phyloP scores from a whole-genome alignment of 371 early-diverging fungal species.

The Phascolomyces articulosus region DNA sequence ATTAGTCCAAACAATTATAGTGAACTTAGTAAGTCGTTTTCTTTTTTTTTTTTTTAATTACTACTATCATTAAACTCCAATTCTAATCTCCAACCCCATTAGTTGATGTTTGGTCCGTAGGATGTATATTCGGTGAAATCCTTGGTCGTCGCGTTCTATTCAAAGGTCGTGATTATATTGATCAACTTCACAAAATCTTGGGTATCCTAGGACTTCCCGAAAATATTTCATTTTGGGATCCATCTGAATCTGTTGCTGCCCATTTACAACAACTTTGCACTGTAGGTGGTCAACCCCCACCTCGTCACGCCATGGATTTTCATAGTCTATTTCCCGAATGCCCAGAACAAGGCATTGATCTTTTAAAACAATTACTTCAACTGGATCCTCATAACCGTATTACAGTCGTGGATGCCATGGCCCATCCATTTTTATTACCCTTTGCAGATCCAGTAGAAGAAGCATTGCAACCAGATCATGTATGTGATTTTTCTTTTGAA shows the following conservation, averaged over 20 bases:
- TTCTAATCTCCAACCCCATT: neutral
- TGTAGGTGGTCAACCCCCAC: constrained; percentile 47
- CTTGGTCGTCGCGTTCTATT: constrained; percentile 72
- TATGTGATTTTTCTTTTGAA: constrained; percentile 30
- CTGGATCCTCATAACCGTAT: constrained; percentile 83
- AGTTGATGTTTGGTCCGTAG: constrained; percentile 88
- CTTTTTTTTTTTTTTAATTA: neutral
- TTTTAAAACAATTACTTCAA: constrained; percentile 72
- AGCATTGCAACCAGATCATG: constrained; percentile 12
- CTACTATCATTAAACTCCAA: neutral
- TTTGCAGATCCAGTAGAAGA: constrained; percentile 31
- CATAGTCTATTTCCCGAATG: constrained; percentile 44
- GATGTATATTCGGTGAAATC: constrained; percentile 88
- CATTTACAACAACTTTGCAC: constrained; percentile 35
- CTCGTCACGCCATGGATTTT: constrained; percentile 28
- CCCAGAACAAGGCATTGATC: constrained; percentile 61
- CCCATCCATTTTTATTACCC: constrained; percentile 75
- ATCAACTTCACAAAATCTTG: constrained; percentile 92
- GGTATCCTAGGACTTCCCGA: constrained; percentile 86
- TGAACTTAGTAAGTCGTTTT: constrained; percentile 70
- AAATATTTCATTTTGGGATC: constrained; percentile 67
- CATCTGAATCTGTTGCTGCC: constrained; percentile 26
- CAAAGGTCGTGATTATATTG: constrained; percentile 79
- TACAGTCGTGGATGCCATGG: constrained; percentile 73
- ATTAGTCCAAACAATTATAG: constrained; percentile 77